Conservation (phyloP, 2,329 filamentous ascomycete species). For the Hymenotorrendiella dingleyae region DNA sequence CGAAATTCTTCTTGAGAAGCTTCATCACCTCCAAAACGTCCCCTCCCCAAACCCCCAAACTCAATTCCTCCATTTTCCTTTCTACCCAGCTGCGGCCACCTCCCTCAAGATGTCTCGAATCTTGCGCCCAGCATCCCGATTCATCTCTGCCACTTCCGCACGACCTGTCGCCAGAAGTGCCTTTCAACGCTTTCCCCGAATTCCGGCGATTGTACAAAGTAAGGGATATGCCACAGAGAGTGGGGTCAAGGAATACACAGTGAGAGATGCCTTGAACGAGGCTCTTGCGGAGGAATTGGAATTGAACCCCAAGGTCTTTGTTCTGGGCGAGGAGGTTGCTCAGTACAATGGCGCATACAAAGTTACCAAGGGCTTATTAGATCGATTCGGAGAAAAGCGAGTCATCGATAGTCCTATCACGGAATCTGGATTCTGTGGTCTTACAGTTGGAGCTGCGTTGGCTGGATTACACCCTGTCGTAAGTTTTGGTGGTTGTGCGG, state of each 20-base stretch:
- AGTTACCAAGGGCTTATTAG: conserved; percentile 94
- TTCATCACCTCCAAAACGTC: not conserved
- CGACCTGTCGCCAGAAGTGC: conserved; percentile 42
- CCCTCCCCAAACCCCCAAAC: not conserved
- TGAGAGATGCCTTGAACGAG: conserved; percentile 96
- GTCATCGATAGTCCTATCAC: conserved; percentile 99
- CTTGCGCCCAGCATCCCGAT: conserved; percentile 57
- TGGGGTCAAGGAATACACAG: conserved; percentile 86
- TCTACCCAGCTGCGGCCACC: conserved; percentile 15
- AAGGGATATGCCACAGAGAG: conserved; percentile 31
- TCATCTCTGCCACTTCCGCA: conserved; percentile 50
- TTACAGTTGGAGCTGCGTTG: conserved; percentile 90
- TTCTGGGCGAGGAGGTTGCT: conserved; percentile 95
- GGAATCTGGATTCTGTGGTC: conserved; percentile 89
- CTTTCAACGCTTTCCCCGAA: conserved; percentile 39
- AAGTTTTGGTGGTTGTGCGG: no score
- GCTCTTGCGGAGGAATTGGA: conserved; percentile 97
- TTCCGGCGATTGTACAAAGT: conserved; percentile 28
- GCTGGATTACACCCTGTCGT: conserved; percentile 91
- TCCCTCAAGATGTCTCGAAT: conserved; percentile 42
- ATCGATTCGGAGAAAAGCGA: conserved; percentile 94
- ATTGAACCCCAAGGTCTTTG: conserved; percentile 87
- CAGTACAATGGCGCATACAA: conserved; percentile 99
- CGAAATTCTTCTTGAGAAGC: no score
- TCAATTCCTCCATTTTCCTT: conserved; percentile 8